These are phyloP conservation scores for Trichophyton rubrum DNA, from an alignment of 2,329 filamentous ascomycete genomes.

Conservation along the genomic window DNA sequence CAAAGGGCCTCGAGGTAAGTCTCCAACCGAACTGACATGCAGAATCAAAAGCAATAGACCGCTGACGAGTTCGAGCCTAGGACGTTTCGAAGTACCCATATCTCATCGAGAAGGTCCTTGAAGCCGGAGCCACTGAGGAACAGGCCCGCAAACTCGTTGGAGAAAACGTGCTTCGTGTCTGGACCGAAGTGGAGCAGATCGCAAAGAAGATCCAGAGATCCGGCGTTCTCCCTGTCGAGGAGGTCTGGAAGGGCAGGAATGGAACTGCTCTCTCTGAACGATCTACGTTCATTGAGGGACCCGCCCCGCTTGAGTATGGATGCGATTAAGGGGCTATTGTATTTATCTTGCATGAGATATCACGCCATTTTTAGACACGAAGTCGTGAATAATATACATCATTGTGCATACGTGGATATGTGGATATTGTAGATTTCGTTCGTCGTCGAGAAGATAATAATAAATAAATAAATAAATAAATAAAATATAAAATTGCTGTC, in stretches of 20 bases:
- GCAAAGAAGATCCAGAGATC: constrained; percentile 10
- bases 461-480: too few species aligned
- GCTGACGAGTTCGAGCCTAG: constrained; percentile 10
- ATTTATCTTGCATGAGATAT: neutral
- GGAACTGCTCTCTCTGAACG: constrained; percentile 4
- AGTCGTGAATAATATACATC: neutral
- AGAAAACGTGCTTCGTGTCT: constrained; percentile 26
- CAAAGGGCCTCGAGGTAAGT: constrained; percentile 19
- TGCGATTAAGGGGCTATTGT: neutral
- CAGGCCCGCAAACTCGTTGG: constrained; percentile 28
- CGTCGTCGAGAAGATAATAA: too few species aligned
- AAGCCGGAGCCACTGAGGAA: constrained; percentile 29
- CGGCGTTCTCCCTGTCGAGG: constrained; percentile 15
- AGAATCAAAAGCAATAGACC: neutral
- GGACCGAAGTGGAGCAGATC: constrained; percentile 14
- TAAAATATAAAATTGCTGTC: too few species aligned
- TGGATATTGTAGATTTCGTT: neutral
- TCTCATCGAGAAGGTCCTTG: constrained; percentile 18
- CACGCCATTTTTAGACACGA: neutral
- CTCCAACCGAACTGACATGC: too few species aligned
- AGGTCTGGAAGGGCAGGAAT: constrained; percentile 11
- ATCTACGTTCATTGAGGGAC: neutral
- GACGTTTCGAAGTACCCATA: constrained; percentile 18
- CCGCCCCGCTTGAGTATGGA: neutral
- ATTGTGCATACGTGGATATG: neutral